Conservation (phyloP, 2,329 filamentous ascomycete genomes). For the Ambrosiella beaveri region DNA sequence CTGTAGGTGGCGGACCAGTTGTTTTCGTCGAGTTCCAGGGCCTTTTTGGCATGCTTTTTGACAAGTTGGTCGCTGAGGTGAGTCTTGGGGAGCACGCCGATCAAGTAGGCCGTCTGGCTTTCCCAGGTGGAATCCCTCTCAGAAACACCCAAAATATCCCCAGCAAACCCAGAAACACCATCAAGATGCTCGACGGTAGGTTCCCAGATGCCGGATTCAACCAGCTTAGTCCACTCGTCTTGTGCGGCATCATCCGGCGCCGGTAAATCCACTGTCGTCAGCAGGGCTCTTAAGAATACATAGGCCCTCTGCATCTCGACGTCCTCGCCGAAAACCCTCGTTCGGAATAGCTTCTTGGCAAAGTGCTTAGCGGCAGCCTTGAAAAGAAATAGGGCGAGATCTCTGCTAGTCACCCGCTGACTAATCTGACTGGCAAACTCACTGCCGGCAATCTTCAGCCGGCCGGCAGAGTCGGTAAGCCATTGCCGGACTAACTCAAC, state of each 20-base stretch:
- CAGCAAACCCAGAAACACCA: background rate
- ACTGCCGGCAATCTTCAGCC: background rate
- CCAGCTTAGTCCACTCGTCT: background rate
- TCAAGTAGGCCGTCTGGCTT: slow-evolving; percentile 4
- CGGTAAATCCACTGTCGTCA: background rate
- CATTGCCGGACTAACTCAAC: background rate
- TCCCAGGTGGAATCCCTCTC: slow-evolving; percentile 1
- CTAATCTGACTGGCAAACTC: background rate
- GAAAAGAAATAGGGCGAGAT: slow-evolving; percentile 2
- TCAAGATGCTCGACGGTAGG: background rate
- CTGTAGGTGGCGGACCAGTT: slow-evolving; percentile 1
- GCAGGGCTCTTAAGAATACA: background rate
- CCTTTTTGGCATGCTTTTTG: background rate
- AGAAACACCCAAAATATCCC: background rate
- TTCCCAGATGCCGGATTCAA: background rate
- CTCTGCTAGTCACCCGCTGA: background rate
- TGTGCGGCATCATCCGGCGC: background rate
- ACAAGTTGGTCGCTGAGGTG: background rate
- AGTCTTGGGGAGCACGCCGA: background rate
- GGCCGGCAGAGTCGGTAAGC: background rate
- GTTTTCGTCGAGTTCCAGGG: background rate
- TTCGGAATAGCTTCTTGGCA: slow-evolving; percentile 1
- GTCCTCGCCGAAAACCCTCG: background rate
- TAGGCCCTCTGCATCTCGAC: background rate
- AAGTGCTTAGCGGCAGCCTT: slow-evolving; percentile 5